These are phyloP conservation scores for Pulicaria dysenterica DNA, from an alignment of 129 eudicot species.

Conservation along the genomic window DNA sequence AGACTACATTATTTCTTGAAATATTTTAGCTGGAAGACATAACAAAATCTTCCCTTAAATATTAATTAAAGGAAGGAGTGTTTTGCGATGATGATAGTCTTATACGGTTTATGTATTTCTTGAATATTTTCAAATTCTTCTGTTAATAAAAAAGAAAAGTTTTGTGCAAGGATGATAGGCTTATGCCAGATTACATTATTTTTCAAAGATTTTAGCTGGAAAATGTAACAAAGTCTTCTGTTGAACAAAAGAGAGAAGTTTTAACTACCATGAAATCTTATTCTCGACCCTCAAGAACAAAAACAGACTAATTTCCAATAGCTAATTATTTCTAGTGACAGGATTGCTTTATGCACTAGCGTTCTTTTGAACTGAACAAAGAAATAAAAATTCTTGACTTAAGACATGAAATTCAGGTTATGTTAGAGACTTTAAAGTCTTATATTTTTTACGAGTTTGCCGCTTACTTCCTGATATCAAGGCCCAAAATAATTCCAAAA, in stretches of 20 bases:
- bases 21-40: neutral
- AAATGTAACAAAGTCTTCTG: too few species aligned
- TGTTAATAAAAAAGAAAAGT: too few species aligned
- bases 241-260: neutral
- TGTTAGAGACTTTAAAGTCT: neutral
- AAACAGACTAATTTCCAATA: neutral
- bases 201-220: too few species aligned
- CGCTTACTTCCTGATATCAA: constrained; percentile 4
- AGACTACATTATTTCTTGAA: neutral
- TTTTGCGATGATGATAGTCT: too few species aligned
- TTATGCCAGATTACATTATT: too few species aligned
- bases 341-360: too few species aligned
- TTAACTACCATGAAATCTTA: neutral
- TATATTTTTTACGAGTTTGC: neutral
- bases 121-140: too few species aligned
- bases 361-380: too few species aligned
- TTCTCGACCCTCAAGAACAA: neutral
- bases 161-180: too few species aligned
- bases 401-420: neutral
- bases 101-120: too few species aligned
- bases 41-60: neutral
- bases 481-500: neutral
- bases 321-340: neutral
- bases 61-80: too few species aligned
- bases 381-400: too few species aligned